Conservation (phyloP, 2,329 filamentous ascomycete species). For the Penicillium fuscoglaucum region DNA sequence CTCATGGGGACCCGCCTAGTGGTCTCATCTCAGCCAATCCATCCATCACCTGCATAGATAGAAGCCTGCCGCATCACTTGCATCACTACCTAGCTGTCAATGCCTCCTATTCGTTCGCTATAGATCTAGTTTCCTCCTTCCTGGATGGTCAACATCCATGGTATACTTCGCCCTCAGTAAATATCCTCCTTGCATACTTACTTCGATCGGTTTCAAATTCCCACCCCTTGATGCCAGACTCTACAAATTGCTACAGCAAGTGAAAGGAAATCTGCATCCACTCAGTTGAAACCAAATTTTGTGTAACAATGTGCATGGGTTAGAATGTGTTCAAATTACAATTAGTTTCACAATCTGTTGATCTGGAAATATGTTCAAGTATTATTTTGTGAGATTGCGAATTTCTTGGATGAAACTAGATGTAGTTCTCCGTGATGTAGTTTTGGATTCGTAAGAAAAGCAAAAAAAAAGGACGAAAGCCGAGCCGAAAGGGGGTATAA, state of each 20-base stretch:
- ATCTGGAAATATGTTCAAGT: not conserved
- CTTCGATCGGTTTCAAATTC: slow-evolving; percentile 2
- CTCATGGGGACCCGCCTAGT: too few species aligned
- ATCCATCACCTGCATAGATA: not conserved
- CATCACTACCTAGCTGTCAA: not conserved
- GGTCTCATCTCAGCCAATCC: not conserved
- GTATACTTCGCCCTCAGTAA: not conserved
- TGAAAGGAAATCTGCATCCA: not conserved
- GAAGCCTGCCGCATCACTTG: not conserved
- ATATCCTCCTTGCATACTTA: slow-evolving; percentile 7
- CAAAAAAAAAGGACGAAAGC: not conserved
- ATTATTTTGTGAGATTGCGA: not conserved
- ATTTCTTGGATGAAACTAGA: not conserved
- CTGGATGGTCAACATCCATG: not conserved
- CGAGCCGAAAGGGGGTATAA: slow-evolving; percentile 3
- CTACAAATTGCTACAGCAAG: not conserved
- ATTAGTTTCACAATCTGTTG: not conserved
- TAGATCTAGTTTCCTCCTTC: not conserved
- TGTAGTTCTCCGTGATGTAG: not conserved
- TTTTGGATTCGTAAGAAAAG: not conserved
- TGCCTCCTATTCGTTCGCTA: not conserved
- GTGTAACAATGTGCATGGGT: not conserved
- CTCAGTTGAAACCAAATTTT: not conserved
- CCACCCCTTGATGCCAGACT: not conserved
- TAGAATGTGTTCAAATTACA: not conserved